Evolutionary conservation across 306 rosid genomes (phyloP).

Genomic region (Begonia masoniana): DNA sequence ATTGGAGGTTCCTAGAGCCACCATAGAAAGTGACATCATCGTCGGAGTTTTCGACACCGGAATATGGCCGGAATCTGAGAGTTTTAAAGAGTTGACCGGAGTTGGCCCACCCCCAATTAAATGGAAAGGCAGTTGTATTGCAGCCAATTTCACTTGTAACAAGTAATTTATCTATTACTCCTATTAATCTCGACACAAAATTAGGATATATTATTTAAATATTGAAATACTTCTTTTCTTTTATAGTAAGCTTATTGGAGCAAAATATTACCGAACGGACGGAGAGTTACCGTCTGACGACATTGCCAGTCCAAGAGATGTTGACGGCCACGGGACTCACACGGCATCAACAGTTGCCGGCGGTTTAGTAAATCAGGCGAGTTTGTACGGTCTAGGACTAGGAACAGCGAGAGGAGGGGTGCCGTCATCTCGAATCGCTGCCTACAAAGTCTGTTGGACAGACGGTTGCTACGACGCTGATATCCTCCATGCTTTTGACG

Average conservation of each 20-base stretch:
- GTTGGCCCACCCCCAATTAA: conserved; percentile 37
- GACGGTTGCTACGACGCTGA: background rate
- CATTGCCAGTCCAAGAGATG: conserved; percentile 22
- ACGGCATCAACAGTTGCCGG: conserved; percentile 39
- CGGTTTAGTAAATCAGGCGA: conserved; percentile 15
- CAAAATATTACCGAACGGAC: conserved; percentile 13
- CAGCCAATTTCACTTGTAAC: conserved; percentile 29
- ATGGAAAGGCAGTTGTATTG: conserved; percentile 40
- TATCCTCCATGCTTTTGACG: conserved; percentile 26
- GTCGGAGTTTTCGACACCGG: conserved; percentile 35
- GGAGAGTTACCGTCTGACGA: background rate
- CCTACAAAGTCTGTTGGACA: conserved; percentile 25
- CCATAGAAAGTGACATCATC: conserved; percentile 24
- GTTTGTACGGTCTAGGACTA: conserved; percentile 11
- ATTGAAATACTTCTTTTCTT: background rate
- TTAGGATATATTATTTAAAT: too few species aligned
- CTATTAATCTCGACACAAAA: too few species aligned
- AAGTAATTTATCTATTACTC: conserved; percentile 17
- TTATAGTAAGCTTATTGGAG: conserved; percentile 40
- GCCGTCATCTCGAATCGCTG: conserved; percentile 26
- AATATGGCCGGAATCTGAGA: conserved; percentile 36
- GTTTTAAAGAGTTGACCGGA: conserved; percentile 27
- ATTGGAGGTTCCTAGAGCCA: conserved; percentile 1
- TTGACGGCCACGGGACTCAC: conserved; percentile 35
- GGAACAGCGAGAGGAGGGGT: conserved; percentile 34